Conservation (phyloP, 345 rosid species). For the Garcia nutans region DNA sequence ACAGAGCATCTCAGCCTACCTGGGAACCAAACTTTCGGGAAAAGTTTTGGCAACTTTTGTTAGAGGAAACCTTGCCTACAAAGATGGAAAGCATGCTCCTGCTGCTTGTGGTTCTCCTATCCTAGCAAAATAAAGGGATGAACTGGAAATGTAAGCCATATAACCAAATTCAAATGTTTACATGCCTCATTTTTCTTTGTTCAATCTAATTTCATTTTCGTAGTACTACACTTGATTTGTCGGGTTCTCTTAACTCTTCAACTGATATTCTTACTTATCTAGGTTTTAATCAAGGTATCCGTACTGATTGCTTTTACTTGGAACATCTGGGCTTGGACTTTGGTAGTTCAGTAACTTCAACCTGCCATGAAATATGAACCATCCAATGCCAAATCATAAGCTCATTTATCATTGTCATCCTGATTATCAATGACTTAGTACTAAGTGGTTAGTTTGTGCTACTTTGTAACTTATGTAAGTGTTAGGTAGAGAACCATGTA, state of each 20-base stretch:
- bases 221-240: background rate
- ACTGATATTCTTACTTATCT: background rate
- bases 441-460: no score
- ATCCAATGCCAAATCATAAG: background rate
- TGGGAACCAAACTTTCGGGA: slow-evolving; percentile 73
- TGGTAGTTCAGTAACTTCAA: background rate
- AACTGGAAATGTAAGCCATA: background rate
- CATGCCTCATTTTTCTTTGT: background rate
- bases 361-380: background rate
- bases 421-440: no score
- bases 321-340: background rate
- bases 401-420: no score
- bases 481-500: no score
- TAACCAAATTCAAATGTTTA: background rate
- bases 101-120: slow-evolving; percentile 74
- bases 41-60: slow-evolving; percentile 80
- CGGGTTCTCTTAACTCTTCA: background rate
- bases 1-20: slow-evolving; percentile 81
- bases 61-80: slow-evolving; percentile 84
- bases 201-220: background rate
- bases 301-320: background rate
- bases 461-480: no score
- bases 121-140: slow-evolving; percentile 43
- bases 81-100: slow-evolving; percentile 73
- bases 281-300: background rate